Conservation (phyloP, 2,329 filamentous ascomycete species). For the Microsporum ferrugineum region DNA sequence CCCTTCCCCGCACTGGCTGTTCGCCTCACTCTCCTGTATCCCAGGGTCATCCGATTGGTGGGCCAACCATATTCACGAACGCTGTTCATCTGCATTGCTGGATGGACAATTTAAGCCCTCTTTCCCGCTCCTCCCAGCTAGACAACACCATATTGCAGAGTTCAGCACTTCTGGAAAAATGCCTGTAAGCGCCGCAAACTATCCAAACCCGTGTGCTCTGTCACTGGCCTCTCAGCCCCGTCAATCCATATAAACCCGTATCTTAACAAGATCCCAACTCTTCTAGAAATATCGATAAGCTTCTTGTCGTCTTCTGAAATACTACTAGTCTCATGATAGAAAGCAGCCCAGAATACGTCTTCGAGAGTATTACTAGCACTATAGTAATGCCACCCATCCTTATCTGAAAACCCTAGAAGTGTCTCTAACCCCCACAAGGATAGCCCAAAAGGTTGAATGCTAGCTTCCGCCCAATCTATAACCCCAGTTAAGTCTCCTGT, state of each 20-base stretch:
- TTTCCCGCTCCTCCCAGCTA: not conserved
- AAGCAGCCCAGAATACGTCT: slow-evolving; percentile 5
- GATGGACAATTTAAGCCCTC: not conserved
- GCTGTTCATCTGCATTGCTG: too few relatives aligned
- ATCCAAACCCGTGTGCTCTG: not conserved
- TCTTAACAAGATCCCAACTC: not conserved
- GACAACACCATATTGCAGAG: not conserved
- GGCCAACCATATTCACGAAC: too few relatives aligned
- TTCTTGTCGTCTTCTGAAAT: not conserved
- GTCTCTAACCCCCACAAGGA: not conserved
- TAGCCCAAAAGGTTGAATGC: not conserved
- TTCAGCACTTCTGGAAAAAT: not conserved
- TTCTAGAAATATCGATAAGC: not conserved
- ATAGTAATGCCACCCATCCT: slow-evolving; percentile 1
- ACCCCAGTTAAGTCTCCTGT: slow-evolving; percentile 6
- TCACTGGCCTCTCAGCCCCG: not conserved
- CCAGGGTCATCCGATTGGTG: too few relatives aligned
- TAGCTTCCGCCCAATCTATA: slow-evolving; percentile 2
- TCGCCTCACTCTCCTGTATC: too few relatives aligned
- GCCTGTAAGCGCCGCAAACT: not conserved
- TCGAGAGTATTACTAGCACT: not conserved
- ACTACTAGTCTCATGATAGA: slow-evolving; percentile 2
- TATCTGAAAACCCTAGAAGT: not conserved
- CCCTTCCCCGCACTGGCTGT: too few relatives aligned
- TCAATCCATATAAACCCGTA: slow-evolving; percentile 2